Percentiles rank a stretch among this genome's conserved stretches.
Conservation (phyloP, 2,329 filamentous ascomycete genomes). For the Colletotrichum higginsianum region DNA sequence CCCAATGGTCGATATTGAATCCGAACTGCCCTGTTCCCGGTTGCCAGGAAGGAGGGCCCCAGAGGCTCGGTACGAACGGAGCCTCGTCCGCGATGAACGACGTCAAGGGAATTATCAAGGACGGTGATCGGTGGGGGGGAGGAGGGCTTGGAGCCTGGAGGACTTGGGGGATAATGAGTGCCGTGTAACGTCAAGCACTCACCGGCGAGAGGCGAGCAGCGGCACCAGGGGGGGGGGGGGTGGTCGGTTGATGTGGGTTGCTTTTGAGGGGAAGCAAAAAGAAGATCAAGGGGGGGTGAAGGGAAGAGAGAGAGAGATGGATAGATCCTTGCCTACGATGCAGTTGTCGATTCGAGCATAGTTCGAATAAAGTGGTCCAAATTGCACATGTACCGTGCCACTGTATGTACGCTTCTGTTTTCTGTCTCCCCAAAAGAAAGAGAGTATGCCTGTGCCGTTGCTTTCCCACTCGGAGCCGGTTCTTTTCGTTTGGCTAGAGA, state of each 20-base stretch:
- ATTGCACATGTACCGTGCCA: slow-evolving; percentile 1
- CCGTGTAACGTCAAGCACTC: slow-evolving; percentile 33
- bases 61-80: slow-evolving; percentile 37
- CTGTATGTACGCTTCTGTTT: slow-evolving; percentile 22
- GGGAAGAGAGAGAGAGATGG: neutral
- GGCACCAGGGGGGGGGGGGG: neutral
- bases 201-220: slow-evolving; percentile 4
- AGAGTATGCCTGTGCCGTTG: neutral
- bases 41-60: slow-evolving; percentile 37
- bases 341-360: slow-evolving; percentile 41
- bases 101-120: slow-evolving; percentile 41
- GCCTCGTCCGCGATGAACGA: slow-evolving; percentile 35
- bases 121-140: slow-evolving; percentile 38
- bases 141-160: neutral
- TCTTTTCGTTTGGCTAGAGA: slow-evolving; percentile 4
- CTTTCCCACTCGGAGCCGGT: slow-evolving; percentile 28
- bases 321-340: slow-evolving; percentile 31
- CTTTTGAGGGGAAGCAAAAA: slow-evolving; percentile 19
- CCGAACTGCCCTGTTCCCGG: slow-evolving; percentile 29
- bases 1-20: slow-evolving; percentile 12
- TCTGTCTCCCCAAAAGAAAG: neutral
- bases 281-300: slow-evolving; percentile 7
- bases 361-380: slow-evolving; percentile 11
- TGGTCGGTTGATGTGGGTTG: neutral
- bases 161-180: neutral